Base-by-base conservation (phyloP, 306 rosid genomes). In the Mimosa pudica region DNA sequence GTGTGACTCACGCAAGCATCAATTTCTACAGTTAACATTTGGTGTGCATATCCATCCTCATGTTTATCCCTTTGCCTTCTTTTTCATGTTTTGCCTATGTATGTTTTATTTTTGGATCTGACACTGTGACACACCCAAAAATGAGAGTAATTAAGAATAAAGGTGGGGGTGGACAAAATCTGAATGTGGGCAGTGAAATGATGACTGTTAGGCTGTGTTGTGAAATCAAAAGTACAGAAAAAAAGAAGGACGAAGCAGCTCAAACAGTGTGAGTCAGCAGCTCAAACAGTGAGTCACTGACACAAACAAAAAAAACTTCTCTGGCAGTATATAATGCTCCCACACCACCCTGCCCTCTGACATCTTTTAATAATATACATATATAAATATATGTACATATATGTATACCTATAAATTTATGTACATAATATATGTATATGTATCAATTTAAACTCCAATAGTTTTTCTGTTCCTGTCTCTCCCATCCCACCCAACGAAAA, bases 191-290 rank as follows among this genome's bases (percentile, higher is more conserved):
- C 42, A 10, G 67, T 8, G 17, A 30, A 62, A 62, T 12, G 41
- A 62, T 62, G 65, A 5, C 17, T 62, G 68, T 30, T 4, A 5
- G 3, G 68, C 42, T 32, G 68, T 32, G 11, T 17, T 12, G 51
- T 8, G 71, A 41, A 41, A 17, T 16, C 2, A 45, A 61, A 75
- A 75, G 69, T 61, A 44, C 79, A 75, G n/a, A 51, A 57, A 75
- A 74, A 75, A 68, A 10, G 6, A 36, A 60, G 51, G 62, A 70
- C 18, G 82, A 77, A 45, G 30, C 77, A 78, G 30, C 13, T 52
- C 48, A 32, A 13, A 14, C 58, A 68, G 68, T 24, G 36, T 24
- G 30, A 24, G 30, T 24, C 30, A 45, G 30, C 77, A 78, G 30
- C 13, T 52, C 48, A 32, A 13, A 14, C 58, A 68, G 68, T 24